Base-by-base conservation (phyloP, 208 protist genomes). In the Phytomonas francai region DNA sequence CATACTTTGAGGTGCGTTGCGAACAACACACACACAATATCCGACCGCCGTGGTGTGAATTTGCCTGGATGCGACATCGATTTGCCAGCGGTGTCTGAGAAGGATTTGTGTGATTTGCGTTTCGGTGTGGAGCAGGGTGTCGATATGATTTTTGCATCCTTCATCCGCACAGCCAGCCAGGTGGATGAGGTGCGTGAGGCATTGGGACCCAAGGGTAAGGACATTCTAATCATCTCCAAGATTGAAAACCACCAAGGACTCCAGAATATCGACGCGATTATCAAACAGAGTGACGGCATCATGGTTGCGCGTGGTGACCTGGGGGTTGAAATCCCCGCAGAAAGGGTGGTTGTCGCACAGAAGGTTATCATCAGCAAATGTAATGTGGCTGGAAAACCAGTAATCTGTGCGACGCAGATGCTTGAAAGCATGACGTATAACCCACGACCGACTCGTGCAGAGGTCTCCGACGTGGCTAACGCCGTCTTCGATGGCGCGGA, bases 261-360 rank as follows among this genome's bases (percentile, higher is more conserved):
- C 29, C 87, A 98, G 68, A 98, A 99, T 76, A 98, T 99, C 79
- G 94, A 99, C 76, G 83, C 96, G n/a, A 99, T 99, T 85, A 88
- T 99, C 60, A 78, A 89, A 12, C 87, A 77, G 31, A 88, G 89
- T 49, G 98, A 99, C 76, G 98, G 98, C 67, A 96, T 99, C 65
- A 99, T 99, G 98, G 98, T 99, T 34, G 98, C 98, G 16, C 91
- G 98, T 71, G 98, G 98, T 72, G 98, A 99, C 79, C 89, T 99
- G 27, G 98, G 98, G 59, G 97, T 99, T 58, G 98, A 99, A 85
- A 98, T 99, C 62, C 95, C 97, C 27, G 86, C 98, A 27, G 94
- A 98, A 77, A 98, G 98, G 84, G 97, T 99, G 33, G 93, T 98
- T 51, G 79, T 97, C 29, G 94, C 95, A 31, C 98, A 99, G 87